phyloP scores from a whole-genome alignment of 371 early-diverging fungal species.

The Circinella umbellata region DNA sequence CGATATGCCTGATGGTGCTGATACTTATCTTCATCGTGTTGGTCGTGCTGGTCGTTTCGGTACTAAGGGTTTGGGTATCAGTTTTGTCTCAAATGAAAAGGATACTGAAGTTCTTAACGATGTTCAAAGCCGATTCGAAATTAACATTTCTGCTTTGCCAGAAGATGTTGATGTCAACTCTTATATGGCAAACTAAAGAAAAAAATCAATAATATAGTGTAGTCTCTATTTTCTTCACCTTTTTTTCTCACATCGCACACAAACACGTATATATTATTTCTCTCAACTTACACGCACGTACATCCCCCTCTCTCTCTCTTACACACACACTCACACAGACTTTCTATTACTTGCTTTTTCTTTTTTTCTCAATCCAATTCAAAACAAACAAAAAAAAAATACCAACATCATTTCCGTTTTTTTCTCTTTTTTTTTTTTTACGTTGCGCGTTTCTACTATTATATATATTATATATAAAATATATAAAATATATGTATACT shows the following conservation, averaged over 20 bases:
- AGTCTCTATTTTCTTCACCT: background rate
- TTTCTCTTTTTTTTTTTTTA: too few relatives aligned
- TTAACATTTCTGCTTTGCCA: slow-evolving; percentile 90
- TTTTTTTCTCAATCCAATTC: too few relatives aligned
- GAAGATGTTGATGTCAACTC: slow-evolving; percentile 84
- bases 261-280: too few relatives aligned
- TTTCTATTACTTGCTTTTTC: too few relatives aligned
- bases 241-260: background rate
- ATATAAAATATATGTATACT: too few relatives aligned
- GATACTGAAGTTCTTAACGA: slow-evolving; percentile 85
- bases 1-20: slow-evolving; percentile 95
- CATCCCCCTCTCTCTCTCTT: background rate
- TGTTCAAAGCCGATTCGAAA: slow-evolving; percentile 96
- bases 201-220: background rate
- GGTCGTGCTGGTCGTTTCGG: slow-evolving; percentile 99
- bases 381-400: too few relatives aligned
- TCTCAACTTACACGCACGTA: too few relatives aligned
- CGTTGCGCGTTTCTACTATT: too few relatives aligned
- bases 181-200: slow-evolving; percentile 51
- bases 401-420: too few relatives aligned
- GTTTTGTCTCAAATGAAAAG: slow-evolving; percentile 92
- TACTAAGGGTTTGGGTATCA: slow-evolving; percentile 98
- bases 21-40: slow-evolving; percentile 97
- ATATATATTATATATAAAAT: too few relatives aligned
- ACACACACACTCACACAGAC: background rate